Evolutionary conservation across 1,284 basidiomycete genomes (phyloP).

Genomic region (Fomitopsis pinicola): DNA sequence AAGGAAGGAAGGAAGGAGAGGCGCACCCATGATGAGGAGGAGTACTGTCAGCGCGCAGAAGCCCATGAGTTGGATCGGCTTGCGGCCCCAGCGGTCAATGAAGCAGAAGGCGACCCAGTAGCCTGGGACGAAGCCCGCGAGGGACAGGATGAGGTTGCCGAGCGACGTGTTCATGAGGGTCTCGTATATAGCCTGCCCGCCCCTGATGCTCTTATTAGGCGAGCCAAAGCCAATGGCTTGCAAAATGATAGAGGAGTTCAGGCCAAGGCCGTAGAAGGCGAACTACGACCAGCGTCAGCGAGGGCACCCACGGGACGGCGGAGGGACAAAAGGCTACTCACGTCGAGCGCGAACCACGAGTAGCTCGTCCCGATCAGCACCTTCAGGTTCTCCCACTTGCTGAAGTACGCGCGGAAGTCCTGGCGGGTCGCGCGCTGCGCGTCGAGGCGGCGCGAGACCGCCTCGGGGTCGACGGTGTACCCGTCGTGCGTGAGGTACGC

Average conservation of each 20-base stretch:
- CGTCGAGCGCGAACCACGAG: slow-evolving; percentile 79
- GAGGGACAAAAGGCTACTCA: slow-evolving; percentile 25
- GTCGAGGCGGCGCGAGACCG: slow-evolving; percentile 51
- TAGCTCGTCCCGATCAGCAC: slow-evolving; percentile 59
- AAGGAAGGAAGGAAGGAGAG: not conserved
- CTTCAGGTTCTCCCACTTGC: slow-evolving; percentile 55
- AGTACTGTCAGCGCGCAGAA: slow-evolving; percentile 67
- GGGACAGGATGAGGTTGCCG: slow-evolving; percentile 67
- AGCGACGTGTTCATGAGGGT: slow-evolving; percentile 51
- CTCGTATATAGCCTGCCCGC: slow-evolving; percentile 40
- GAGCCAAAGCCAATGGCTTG: slow-evolving; percentile 54
- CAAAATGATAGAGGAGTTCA: slow-evolving; percentile 72
- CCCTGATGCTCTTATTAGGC: slow-evolving; percentile 27
- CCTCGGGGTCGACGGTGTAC: slow-evolving; percentile 53
- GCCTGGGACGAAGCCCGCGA: slow-evolving; percentile 70
- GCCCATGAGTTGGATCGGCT: slow-evolving; percentile 76
- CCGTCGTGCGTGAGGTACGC: slow-evolving; percentile 54
- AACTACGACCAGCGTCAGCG: slow-evolving; percentile 42
- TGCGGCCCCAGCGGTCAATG: slow-evolving; percentile 71
- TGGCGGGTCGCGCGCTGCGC: slow-evolving; percentile 59
- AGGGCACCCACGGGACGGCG: slow-evolving; percentile 1
- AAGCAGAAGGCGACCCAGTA: slow-evolving; percentile 71
- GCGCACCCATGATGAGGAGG: slow-evolving; percentile 55
- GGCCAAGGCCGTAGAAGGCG: slow-evolving; percentile 81
- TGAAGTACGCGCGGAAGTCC: slow-evolving; percentile 64